Base-by-base conservation (phyloP, 208 protist genomes). In the Leishmania turanica region DNA sequence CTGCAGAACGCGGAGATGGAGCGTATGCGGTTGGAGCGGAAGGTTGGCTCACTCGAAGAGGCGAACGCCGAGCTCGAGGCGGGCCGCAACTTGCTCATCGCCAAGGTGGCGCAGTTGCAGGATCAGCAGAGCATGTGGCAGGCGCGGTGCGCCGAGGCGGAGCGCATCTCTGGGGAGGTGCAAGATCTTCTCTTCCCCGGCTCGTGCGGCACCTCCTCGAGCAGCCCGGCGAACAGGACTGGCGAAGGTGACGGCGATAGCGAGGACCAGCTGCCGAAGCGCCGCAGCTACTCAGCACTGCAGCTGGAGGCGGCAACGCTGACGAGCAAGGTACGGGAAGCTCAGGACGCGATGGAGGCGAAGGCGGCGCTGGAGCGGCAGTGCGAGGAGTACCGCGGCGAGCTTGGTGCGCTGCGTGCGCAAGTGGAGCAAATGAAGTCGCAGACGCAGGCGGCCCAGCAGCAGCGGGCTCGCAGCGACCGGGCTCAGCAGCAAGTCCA, bases 321-420 rank as follows among this genome's bases (percentile, higher is more conserved):
- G 24, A 45, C 78, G 17, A 76, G 6, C 56, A 56, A 68, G 66
- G 66, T 64, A 5, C 82, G 73, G 58, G 78, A 77, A 31, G 72
- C 78, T 27, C 64, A 89, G 37, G 60, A 68, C 13, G 62, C 83
- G 9, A 40, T 87, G 19, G 75, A 86, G 24, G 71, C 68, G 1
- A 79, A 76, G 47, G 69, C 79, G 53, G 56, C 62, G 34, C 74
- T 94, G 21, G 77, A 73, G 51, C 78, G 81, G 60, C 87, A 91
- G 77, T 86, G 90, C n/a, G 84, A 84, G n/a, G 74, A 77, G n/a
- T 90, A 90, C 82, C 88, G 84, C 42, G 77, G 83, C 31, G 86
- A 93, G 76, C 56, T 96, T 42, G 92, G 87, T 31, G 79, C 79
- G 1, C 77, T 94, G 47, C 83, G 85, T 37, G 89, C 89, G 45